phyloP scores from a whole-genome alignment of 2,329 filamentous ascomycete genomes.

The Claviceps sp. region DNA sequence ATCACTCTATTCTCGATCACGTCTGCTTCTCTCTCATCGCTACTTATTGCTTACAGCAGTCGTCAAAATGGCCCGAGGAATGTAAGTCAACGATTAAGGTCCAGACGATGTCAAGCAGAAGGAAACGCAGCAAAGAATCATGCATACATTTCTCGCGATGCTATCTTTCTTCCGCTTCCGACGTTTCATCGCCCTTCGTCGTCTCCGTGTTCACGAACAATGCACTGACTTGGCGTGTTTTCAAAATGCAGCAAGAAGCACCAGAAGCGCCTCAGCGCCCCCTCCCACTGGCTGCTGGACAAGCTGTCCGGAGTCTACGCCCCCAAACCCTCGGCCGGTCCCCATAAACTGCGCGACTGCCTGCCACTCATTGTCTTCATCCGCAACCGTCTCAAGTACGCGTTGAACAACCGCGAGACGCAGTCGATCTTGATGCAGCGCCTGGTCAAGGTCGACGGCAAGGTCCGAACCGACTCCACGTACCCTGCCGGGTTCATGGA shows the following conservation, averaged over 20 bases:
- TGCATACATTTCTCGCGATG: background rate
- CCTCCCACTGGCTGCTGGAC: slow-evolving; percentile 99
- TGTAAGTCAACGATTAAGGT: slow-evolving; percentile 27
- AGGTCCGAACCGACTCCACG: slow-evolving; percentile 97
- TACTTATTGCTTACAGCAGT: slow-evolving; percentile 21
- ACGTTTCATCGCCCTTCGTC: too few species aligned
- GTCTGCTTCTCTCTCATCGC: slow-evolving; percentile 16
- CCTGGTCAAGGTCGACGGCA: slow-evolving; percentile 98
- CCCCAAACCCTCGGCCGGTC: slow-evolving; percentile 62
- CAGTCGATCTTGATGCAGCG: slow-evolving; percentile 99
- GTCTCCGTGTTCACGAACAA: background rate
- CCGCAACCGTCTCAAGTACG: slow-evolving; percentile 96
- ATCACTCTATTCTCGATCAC: too few species aligned
- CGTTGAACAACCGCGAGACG: slow-evolving; percentile 95
- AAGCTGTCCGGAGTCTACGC: slow-evolving; percentile 90
- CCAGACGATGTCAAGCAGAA: background rate
- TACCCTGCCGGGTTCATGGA: slow-evolving; percentile 99
- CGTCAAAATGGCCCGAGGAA: slow-evolving; percentile 52
- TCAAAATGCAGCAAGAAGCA: slow-evolving; percentile 74
- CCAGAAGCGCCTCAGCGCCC: slow-evolving; percentile 98
- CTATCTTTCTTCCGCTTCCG: background rate
- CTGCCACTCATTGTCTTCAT: slow-evolving; percentile 98
- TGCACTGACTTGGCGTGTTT: background rate
- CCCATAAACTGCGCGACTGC: slow-evolving; percentile 99
- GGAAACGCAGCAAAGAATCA: background rate